Conservation (phyloP, 1,139 yeast genomes). For the Ogataea hybrid region DNA sequence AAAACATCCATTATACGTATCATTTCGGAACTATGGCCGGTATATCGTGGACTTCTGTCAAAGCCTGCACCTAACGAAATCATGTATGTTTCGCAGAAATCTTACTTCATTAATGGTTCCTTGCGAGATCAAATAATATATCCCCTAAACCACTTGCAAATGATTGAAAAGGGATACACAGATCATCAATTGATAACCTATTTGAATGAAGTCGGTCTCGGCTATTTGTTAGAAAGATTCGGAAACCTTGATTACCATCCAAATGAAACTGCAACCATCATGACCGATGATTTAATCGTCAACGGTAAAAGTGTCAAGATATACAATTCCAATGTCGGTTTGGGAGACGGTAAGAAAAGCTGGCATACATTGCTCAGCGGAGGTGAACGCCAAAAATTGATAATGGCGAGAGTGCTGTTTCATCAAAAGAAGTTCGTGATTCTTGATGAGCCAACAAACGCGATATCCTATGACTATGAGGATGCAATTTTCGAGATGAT, state of each 20-base stretch:
- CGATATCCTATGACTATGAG: conserved; percentile 89
- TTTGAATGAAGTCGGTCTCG: conserved; percentile 74
- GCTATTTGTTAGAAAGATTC: conserved; percentile 59
- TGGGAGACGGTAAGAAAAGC: conserved; percentile 27
- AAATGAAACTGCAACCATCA: conserved; percentile 36
- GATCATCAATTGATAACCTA: conserved; percentile 71
- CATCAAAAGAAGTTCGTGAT: conserved; percentile 81
- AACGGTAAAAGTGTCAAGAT: conserved; percentile 25
- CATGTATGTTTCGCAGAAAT: conserved; percentile 76
- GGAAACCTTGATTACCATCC: conserved; percentile 37
- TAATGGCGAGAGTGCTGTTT: conserved; percentile 84
- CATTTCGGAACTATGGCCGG: conserved; percentile 90
- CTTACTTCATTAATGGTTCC: conserved; percentile 75
- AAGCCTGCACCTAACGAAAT: conserved; percentile 75
- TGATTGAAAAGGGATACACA: conserved; percentile 68
- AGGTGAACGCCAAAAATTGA: conserved; percentile 90
- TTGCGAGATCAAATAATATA: conserved; percentile 85
- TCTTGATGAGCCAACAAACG: conserved; percentile 91
- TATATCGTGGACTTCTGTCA: conserved; percentile 77
- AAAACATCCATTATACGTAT: conserved; percentile 85
- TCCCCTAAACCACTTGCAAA: conserved; percentile 76
- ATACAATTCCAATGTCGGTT: conserved; percentile 25
- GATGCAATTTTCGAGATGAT: conserved; percentile 80
- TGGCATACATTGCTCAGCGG: conserved; percentile 95
- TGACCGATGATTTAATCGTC: conserved; percentile 27